phyloP scores from a whole-genome alignment of 2,329 filamentous ascomycete genomes.

The Dactylellina parvicollis region DNA sequence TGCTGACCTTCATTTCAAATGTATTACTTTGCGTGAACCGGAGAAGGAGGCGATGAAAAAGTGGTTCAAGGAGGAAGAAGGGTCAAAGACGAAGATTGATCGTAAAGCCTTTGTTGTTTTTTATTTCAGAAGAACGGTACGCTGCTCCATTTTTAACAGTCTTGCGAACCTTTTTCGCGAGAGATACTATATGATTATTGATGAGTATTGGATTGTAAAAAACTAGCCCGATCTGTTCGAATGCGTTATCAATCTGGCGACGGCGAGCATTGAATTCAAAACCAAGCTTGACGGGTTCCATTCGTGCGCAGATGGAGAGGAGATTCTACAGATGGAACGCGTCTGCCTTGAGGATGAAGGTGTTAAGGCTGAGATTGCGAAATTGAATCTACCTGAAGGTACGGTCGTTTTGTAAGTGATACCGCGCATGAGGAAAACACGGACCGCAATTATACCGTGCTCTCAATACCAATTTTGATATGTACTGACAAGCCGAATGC shows the following conservation, averaged over 20 bases:
- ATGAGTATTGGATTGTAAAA: no score
- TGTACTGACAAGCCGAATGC: background rate
- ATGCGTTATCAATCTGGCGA: slow-evolving; percentile 65
- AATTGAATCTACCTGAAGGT: slow-evolving; percentile 71
- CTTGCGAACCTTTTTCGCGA: background rate
- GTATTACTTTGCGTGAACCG: slow-evolving; percentile 70
- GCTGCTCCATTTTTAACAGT: slow-evolving; percentile 53
- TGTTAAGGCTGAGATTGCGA: slow-evolving; percentile 71
- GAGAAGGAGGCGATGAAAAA: slow-evolving; percentile 66
- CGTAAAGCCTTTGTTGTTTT: slow-evolving; percentile 69
- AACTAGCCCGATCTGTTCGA: slow-evolving; percentile 47
- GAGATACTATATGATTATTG: no score
- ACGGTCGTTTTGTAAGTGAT: slow-evolving; percentile 66
- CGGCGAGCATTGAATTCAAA: slow-evolving; percentile 67
- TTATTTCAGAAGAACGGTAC: slow-evolving; percentile 70
- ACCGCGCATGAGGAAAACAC: no score
- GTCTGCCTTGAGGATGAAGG: slow-evolving; percentile 67
- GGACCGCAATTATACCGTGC: no score
- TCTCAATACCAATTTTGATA: no score
- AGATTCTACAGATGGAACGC: slow-evolving; percentile 70
- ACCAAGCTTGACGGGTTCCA: slow-evolving; percentile 70
- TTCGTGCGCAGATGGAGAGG: slow-evolving; percentile 69
- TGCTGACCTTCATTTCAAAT: slow-evolving; percentile 70
- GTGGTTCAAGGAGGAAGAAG: slow-evolving; percentile 65
- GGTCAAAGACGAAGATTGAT: slow-evolving; percentile 62